Evolutionary conservation across 73 alveolate species (phyloP), one percentile per base, ranked within the genome.

Genomic region (Halteria grandinella): DNA sequence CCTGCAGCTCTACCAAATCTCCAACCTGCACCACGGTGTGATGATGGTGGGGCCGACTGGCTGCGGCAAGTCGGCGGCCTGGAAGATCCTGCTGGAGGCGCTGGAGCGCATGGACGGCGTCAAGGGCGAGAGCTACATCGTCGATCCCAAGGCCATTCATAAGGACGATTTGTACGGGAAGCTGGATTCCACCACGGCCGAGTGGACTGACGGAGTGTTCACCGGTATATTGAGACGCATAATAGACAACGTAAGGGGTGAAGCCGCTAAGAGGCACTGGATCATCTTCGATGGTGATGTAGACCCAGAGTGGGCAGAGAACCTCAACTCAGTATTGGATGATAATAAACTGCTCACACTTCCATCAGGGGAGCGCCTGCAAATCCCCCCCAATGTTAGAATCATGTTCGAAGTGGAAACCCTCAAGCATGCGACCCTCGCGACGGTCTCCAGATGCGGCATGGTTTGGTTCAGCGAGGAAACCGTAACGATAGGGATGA

Each of bases 231-330:
- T 97, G 41, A 84, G 99, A 86, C 80, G 91, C 17, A 97, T 97
- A 34, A 79, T 97, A 29, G 97, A 94, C 40, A 96, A 96, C 55
- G 96, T 85, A 51, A 84, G 99, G 75, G 99, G 99, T 28, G 99
- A 97, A 81, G 86, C 95, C 55, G 59, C 92, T 27, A 95, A 89
- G 62, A 87, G 99, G 47, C 99, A 97, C 75, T 97, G 99, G 99
- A 97, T 97, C 75, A 92, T 97, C 55, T 96, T 97, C 83, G 99
- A 97, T 79, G 99, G 99, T 36, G 99, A 97, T 75, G 99, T 97
- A 7, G 99, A 97, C 88, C 99, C 99, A 8, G 99, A 97, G 70
- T 97, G 99, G 99, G 99, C 99, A 21, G 99, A 97, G 81, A 97
- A 97, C 74, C 92, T 97, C 40, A 97, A 97, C 90, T 96, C 99